A percentile compares a stretch with the other conserved stretches of the same genome.
Evolutionary conservation across 345 rosid genomes (phyloP).

Genomic region (Salix dunnii): DNA sequence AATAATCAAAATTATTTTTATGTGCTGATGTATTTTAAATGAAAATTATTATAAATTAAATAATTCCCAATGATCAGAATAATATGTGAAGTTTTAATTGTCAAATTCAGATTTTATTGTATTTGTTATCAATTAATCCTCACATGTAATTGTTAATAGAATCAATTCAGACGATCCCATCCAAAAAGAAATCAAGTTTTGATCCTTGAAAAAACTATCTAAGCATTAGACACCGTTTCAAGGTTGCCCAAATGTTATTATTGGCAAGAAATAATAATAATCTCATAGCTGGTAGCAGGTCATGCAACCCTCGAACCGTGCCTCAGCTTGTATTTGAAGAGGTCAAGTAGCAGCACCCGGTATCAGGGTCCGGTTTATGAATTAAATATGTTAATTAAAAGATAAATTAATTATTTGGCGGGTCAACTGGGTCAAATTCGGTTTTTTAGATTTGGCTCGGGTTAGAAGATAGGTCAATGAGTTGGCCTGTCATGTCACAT

Average conservation of each 20-base stretch:
- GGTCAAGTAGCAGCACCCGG: background rate
- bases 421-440: no score
- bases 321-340: background rate
- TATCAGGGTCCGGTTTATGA: no score
- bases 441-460: no score
- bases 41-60: no score
- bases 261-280: background rate
- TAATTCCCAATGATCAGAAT: background rate
- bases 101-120: background rate
- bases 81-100: background rate
- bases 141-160: background rate
- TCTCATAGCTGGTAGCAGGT: background rate
- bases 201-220: no score
- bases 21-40: no score
- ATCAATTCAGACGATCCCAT: background rate
- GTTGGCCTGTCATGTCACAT: no score
- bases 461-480: no score
- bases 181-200: background rate
- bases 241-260: background rate
- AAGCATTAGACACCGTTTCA: no score
- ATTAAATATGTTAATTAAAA: no score
- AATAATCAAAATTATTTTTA: no score
- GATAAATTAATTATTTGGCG: no score
- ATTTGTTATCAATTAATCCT: background rate
- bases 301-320: constrained; percentile 2